Base-by-base conservation (phyloP, 441 rosid genomes). In the Pelargonium cotyledonis region DNA sequence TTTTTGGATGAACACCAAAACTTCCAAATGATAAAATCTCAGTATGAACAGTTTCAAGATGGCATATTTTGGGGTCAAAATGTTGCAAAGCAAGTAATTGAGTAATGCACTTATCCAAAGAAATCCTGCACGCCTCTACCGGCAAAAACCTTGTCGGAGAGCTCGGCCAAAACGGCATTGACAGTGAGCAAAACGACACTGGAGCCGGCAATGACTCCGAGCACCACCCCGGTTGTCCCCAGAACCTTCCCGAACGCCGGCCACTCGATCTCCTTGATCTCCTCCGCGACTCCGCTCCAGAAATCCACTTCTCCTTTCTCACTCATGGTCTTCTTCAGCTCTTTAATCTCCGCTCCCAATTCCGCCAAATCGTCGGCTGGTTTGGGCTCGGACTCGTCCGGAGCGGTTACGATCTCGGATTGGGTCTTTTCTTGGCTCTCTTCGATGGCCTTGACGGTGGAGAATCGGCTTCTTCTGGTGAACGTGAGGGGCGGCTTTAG, bases 81-180 rank as follows among this genome's bases (percentile, higher is more conserved):
- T 31, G 38, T 31, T 3, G 38, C 38, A 31, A 31, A 31, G 38
- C 38, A 31, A 31, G 38, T 31, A 31, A 31, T 5, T 31, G 38
- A 31, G 38, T 31, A 4, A 31, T 4, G 38, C 4, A 31, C 2
- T 82, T 67, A 89, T 53, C 85, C 71, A 15, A 90, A 85, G 77
- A 90, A 85, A 71, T 94, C 97, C 76, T 94, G 97, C 68, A 91
- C 70, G 31, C 97, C 98, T 81, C 73, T 87, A 0, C 98, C 96
- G 7, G 83, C 84, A 68, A 91, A 94, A 41, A 83, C 88, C 62
- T 82, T 78, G 74, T 94, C 98, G 0, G 96, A 91, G 10, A 94
- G 82, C 80, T 89, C 97, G 1, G 98, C 97, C 66, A 94, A 80
- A 67, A 91, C 73, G 79, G 88, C 90, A 81, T 94, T 91, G 0